Base-by-base conservation (phyloP, 495 filamentous ascomycete genomes). In the Trichoderma parareesei region DNA sequence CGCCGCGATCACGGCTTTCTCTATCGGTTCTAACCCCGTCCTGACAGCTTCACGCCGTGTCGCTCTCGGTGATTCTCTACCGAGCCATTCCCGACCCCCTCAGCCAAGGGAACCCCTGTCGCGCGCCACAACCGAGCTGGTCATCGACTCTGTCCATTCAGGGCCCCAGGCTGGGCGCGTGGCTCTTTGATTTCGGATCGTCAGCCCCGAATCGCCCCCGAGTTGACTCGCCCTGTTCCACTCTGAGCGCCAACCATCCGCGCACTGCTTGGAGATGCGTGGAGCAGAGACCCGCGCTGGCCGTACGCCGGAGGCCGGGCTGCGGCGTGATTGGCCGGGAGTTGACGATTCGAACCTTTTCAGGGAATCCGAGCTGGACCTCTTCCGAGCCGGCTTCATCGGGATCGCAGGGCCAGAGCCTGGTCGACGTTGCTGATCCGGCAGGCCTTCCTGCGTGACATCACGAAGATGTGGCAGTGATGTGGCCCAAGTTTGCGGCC, bases 291-390 rank as follows among this genome's bases (percentile, higher is more conserved):
- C 46, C 46, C 46, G 46, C 46, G 46, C 46, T 7, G 9, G 46
- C 53, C 53, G 53, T 57, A 57, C 13, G 27, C 53, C 53, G 53
- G 53, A 57, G 53, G 53, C 10, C 53, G 53, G 33, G 27, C 53
- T 57, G 53, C 53, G 7, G 53, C 53, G 33, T 57, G 53, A 57
- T 57, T 57, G 53, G 53, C 27, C 53, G 35, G 27, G 9, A 57
- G 9, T 20, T 9, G 13, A 16, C 33, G 37, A 37, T 6, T n/a
- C 16, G 53, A 35, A 37, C 53, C 53, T 2, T 57, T 57, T 37
- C 27, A 37, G 53, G 53, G 27, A 33, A 35, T 35, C 53, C 53
- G 53, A 16, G 9, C 27, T 27, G 37, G 20, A 37, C 33, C 27
- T 10, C 53, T 10, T 35, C 27, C 53, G 33, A 10, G 37, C 53